These are phyloP conservation scores for Pachysandra terminalis DNA, from an alignment of 164 flowering plant species.

Conservation along the genomic window DNA sequence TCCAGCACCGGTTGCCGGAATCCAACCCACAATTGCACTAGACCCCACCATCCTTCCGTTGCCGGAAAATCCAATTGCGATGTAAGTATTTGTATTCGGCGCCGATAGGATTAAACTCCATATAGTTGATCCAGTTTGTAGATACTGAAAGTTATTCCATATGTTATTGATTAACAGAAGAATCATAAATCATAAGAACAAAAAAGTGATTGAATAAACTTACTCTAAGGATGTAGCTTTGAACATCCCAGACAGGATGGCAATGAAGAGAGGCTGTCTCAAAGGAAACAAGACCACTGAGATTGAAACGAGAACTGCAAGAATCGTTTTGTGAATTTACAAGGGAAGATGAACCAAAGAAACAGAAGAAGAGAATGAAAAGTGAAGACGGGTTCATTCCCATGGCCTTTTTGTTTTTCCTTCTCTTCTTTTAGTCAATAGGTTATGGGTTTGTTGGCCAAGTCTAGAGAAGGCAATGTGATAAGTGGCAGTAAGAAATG, in stretches of 20 bases:
- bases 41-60: slow-evolving; percentile 46
- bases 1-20: slow-evolving; percentile 16
- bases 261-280: slow-evolving; percentile 27
- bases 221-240: slow-evolving; percentile 43
- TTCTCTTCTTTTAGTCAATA: not conserved
- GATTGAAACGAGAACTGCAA: slow-evolving; percentile 25
- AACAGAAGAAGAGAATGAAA: slow-evolving; percentile 7
- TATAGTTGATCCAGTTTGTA: slow-evolving; percentile 15
- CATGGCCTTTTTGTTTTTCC: slow-evolving; percentile 2
- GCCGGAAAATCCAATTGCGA: slow-evolving; percentile 48
- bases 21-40: slow-evolving; percentile 51
- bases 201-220: slow-evolving; percentile 7
- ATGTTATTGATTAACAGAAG: not conserved
- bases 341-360: not conserved
- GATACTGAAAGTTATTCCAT: slow-evolving; percentile 27
- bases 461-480: slow-evolving; percentile 7
- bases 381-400: slow-evolving; percentile 12
- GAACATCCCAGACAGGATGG: slow-evolving; percentile 30
- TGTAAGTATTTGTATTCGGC: slow-evolving; percentile 29
- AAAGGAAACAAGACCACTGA: slow-evolving; percentile 24
- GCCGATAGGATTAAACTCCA: slow-evolving; percentile 55
- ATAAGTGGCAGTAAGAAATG: slow-evolving; percentile 1
- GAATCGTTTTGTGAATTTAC: slow-evolving; percentile 30
- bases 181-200: not conserved
- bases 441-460: slow-evolving; percentile 4